phyloP scores from a whole-genome alignment of 352 stramenopile species.

The Pythium pectinolyticum region DNA sequence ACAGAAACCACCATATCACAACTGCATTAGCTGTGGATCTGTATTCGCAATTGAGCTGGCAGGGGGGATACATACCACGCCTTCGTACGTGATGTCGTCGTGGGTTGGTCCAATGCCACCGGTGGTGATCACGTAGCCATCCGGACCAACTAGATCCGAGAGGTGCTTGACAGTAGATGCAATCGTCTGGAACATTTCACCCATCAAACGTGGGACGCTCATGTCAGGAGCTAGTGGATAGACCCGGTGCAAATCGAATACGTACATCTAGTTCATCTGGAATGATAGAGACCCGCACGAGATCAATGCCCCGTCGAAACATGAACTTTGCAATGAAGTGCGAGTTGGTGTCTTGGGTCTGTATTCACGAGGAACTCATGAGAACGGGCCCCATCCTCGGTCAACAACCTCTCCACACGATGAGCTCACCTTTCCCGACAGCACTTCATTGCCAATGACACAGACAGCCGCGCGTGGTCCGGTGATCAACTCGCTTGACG shows the following conservation, averaged over 20 bases:
- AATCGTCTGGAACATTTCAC: constrained; percentile 44
- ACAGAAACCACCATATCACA: neutral
- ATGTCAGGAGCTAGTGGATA: neutral
- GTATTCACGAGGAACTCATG: neutral
- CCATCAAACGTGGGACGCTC: neutral
- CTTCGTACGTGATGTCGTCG: constrained; percentile 88
- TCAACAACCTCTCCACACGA: neutral
- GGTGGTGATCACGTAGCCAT: constrained; percentile 85
- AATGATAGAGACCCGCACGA: constrained; percentile 77
- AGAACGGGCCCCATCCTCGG: neutral
- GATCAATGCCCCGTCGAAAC: constrained; percentile 74
- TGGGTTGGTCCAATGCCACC: constrained; percentile 84
- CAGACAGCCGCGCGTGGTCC: constrained; percentile 66
- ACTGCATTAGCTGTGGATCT: neutral
- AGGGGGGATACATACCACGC: constrained; percentile 41
- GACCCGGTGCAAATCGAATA: neutral
- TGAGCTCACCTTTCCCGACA: constrained; percentile 69
- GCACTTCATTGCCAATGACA: constrained; percentile 84
- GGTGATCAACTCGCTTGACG: neutral
- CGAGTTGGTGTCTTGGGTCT: constrained; percentile 88
- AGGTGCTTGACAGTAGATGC: constrained; percentile 69
- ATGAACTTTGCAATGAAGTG: constrained; percentile 58
- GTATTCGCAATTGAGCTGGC: neutral
- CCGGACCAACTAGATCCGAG: constrained; percentile 66
- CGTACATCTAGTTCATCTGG: constrained; percentile 72